Conservation (phyloP, 2,329 filamentous ascomycete species). For the Blastomyces silverae region DNA sequence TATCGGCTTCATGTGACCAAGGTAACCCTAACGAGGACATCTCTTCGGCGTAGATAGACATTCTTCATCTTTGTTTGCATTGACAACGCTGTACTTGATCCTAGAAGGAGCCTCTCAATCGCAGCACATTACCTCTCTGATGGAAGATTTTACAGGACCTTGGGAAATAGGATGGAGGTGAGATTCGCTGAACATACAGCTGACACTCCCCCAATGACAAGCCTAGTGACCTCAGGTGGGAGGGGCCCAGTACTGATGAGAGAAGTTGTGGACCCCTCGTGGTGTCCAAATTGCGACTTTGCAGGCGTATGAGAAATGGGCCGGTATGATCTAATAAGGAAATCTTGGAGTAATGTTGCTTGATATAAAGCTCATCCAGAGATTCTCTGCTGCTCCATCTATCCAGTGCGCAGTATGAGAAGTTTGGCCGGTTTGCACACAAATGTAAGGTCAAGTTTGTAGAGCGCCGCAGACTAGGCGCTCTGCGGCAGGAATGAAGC, state of each 20-base stretch:
- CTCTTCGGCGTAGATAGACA: neutral
- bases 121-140: neutral
- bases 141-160: neutral
- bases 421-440: too few relatives aligned
- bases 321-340: neutral
- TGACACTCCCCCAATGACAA: neutral
- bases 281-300: too few relatives aligned
- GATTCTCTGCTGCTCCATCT: neutral
- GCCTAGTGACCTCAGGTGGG: neutral
- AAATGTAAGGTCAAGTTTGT: neutral
- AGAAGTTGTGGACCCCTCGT: too few relatives aligned
- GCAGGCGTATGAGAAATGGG: neutral
- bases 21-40: neutral
- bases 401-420: too few relatives aligned
- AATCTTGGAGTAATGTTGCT: neutral
- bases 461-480: too few relatives aligned
- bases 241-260: neutral
- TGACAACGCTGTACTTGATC: neutral
- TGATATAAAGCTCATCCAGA: neutral
- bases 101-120: neutral
- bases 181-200: neutral
- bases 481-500: too few relatives aligned
- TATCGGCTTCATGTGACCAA: neutral
- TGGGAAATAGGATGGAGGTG: too few relatives aligned
- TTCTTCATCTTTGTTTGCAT: neutral